These are phyloP conservation scores for Chaetomium strumarium DNA, from an alignment of 2,329 filamentous ascomycete genomes.

Conservation along the genomic window DNA sequence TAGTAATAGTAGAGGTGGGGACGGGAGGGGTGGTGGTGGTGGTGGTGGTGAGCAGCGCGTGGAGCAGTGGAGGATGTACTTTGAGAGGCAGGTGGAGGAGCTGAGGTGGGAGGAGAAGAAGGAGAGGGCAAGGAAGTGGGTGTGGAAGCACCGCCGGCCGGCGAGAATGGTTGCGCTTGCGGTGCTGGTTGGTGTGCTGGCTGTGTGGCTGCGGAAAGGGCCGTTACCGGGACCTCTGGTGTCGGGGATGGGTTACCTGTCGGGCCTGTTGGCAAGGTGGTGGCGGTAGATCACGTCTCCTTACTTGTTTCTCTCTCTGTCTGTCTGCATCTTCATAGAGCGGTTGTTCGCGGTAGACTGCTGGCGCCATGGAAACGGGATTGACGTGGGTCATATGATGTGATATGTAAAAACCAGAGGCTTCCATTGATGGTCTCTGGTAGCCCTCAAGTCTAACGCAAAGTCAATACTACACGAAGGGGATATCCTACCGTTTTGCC, in stretches of 20 bases:
- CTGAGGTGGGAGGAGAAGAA: conserved; percentile 59
- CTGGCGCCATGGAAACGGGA: neutral
- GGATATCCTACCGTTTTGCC: neutral
- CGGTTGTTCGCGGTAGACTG: neutral
- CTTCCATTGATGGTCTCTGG: neutral
- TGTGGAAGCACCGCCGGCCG: conserved; percentile 62
- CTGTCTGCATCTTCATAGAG: neutral
- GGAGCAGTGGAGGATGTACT: conserved; percentile 60
- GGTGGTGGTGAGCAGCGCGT: conserved; percentile 61
- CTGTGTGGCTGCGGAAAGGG: conserved; percentile 57
- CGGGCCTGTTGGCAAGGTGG: conserved; percentile 15
- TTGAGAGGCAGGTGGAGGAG: conserved; percentile 65
- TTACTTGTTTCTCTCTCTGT: neutral
- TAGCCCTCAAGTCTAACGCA: neutral
- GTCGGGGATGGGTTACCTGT: conserved; percentile 14
- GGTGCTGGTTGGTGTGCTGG: conserved; percentile 60
- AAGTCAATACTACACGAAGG: no score
- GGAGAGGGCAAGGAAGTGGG: conserved; percentile 42
- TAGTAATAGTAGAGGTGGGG: conserved; percentile 62
- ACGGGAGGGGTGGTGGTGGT: conserved; percentile 43
- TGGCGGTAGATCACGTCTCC: conserved; percentile 6
- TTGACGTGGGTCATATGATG: neutral
- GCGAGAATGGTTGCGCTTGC: conserved; percentile 57
- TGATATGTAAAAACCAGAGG: no score
- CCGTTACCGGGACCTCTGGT: conserved; percentile 7